Percentiles rank a stretch among this genome's conserved stretches.
phyloP scores from a whole-genome alignment of 1,284 basidiomycete species.

The Xerocomus minutiporus region DNA sequence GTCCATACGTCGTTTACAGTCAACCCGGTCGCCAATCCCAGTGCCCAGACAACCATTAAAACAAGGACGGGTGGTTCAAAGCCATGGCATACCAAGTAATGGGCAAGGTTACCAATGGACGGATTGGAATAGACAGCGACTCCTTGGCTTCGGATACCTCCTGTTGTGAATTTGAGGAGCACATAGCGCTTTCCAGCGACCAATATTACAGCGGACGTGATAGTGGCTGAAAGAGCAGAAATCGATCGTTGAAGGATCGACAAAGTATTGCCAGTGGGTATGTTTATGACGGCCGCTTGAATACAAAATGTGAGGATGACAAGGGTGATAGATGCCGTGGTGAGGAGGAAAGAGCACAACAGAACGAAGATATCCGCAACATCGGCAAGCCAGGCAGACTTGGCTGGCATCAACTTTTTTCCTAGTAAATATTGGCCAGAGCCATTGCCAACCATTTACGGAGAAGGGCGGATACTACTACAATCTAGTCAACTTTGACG shows the following conservation, averaged over 20 bases:
- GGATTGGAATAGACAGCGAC: slow-evolving; percentile 13
- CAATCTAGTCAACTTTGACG: background rate
- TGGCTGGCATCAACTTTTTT: background rate
- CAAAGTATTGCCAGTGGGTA: background rate
- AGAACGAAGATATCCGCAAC: slow-evolving; percentile 10
- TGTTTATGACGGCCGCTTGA: background rate
- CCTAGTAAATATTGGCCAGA: background rate
- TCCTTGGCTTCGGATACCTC: slow-evolving; percentile 11
- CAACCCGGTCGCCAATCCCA: slow-evolving; percentile 15
- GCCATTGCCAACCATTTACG: background rate
- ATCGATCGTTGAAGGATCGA: slow-evolving; percentile 10
- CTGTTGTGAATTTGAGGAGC: slow-evolving; percentile 16
- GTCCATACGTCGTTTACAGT: slow-evolving; percentile 14
- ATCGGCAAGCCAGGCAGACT: background rate
- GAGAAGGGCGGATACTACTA: no score
- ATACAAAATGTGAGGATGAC: slow-evolving; percentile 8
- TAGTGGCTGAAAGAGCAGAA: slow-evolving; percentile 7
- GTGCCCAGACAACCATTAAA: slow-evolving; percentile 8
- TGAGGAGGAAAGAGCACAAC: slow-evolving; percentile 6
- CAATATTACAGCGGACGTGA: slow-evolving; percentile 15
- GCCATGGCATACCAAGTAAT: slow-evolving; percentile 1
- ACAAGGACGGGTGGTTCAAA: slow-evolving; percentile 9
- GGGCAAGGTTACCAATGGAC: slow-evolving; percentile 9
- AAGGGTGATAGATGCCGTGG: slow-evolving; percentile 5
- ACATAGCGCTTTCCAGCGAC: slow-evolving; percentile 16